Evolutionary conservation across 257 asterid species (phyloP).

Genomic region (Marsdenia floribunda): DNA sequence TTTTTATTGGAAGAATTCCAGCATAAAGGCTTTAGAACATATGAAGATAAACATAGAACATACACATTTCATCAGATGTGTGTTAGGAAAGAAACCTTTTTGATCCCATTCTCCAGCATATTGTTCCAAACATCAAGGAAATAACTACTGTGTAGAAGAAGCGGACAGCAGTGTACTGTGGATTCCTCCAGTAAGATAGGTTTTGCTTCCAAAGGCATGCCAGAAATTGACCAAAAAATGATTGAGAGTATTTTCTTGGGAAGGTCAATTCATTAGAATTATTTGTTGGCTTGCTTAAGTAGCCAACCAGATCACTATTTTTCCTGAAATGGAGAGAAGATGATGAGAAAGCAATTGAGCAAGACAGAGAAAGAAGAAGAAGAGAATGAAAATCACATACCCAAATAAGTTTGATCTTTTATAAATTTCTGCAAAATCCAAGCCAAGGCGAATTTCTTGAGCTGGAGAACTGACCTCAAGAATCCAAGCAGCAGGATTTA

Average conservation of each 20-base stretch:
- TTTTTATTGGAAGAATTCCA: not conserved
- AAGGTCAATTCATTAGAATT: slow-evolving; percentile 64
- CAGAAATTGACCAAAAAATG: slow-evolving; percentile 56
- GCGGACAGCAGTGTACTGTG: slow-evolving; percentile 91
- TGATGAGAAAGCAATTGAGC: slow-evolving; percentile 3
- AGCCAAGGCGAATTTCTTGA: slow-evolving; percentile 67
- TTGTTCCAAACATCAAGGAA: slow-evolving; percentile 83
- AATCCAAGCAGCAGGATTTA: slow-evolving; percentile 96
- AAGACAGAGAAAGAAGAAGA: slow-evolving; percentile 6
- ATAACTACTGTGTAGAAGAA: slow-evolving; percentile 82
- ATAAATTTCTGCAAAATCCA: slow-evolving; percentile 85
- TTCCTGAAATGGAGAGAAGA: slow-evolving; percentile 39
- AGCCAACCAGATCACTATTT: slow-evolving; percentile 59
- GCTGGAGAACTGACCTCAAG: slow-evolving; percentile 73
- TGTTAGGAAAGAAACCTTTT: slow-evolving; percentile 44
- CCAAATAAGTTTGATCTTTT: slow-evolving; percentile 54
- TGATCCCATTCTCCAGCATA: slow-evolving; percentile 89
- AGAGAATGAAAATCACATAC: slow-evolving; percentile 34
- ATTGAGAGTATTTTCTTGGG: slow-evolving; percentile 61
- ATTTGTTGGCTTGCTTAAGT: slow-evolving; percentile 56
- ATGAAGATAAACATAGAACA: not conserved
- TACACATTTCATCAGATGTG: not conserved
- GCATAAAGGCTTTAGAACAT: not conserved
- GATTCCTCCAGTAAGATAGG: slow-evolving; percentile 93
- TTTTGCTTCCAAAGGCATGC: slow-evolving; percentile 92